Conservation (phyloP, 495 filamentous ascomycete genomes). For the Penicillium chermesinum region DNA sequence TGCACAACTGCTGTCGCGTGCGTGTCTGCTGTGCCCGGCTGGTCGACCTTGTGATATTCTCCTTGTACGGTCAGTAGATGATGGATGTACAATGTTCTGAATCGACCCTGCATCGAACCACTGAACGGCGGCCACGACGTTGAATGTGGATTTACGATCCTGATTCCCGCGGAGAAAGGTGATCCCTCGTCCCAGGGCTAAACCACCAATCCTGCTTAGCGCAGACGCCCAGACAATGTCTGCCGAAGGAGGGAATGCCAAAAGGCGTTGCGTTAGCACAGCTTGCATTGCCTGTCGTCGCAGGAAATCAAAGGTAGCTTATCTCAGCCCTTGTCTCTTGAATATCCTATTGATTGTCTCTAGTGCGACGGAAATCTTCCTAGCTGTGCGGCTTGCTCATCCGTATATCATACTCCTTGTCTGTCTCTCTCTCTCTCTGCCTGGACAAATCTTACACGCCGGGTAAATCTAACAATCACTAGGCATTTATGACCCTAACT, state of each 20-base stretch:
- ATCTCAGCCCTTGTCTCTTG: not conserved
- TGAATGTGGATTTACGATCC: constrained; percentile 13
- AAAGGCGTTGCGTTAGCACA: constrained; percentile 87
- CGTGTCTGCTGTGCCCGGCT: not conserved
- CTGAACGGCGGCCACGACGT: constrained; percentile 28
- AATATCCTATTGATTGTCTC: not conserved
- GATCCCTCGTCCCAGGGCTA: constrained; percentile 6
- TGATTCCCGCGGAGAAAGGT: constrained; percentile 25
- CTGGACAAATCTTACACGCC: too few species aligned
- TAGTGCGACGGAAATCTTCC: constrained; percentile 90
- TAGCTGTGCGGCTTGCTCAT: constrained; percentile 89
- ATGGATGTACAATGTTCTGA: constrained; percentile 13
- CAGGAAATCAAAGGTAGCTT: constrained; percentile 72
- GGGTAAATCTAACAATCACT: constrained; percentile 1
- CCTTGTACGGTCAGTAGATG: constrained; percentile 2
- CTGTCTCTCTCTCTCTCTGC: not conserved
- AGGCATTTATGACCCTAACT: constrained; percentile 90
- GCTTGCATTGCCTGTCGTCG: constrained; percentile 90
- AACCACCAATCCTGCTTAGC: constrained; percentile 3
- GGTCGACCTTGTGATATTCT: not conserved
- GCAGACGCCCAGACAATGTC: constrained; percentile 20
- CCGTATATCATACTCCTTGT: constrained; percentile 81
- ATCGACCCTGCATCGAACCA: constrained; percentile 15
- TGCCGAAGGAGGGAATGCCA: constrained; percentile 42
- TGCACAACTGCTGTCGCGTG: not conserved